phyloP scores from a whole-genome alignment of 2,329 filamentous ascomycete species.

The Aureobasidium sp. region DNA sequence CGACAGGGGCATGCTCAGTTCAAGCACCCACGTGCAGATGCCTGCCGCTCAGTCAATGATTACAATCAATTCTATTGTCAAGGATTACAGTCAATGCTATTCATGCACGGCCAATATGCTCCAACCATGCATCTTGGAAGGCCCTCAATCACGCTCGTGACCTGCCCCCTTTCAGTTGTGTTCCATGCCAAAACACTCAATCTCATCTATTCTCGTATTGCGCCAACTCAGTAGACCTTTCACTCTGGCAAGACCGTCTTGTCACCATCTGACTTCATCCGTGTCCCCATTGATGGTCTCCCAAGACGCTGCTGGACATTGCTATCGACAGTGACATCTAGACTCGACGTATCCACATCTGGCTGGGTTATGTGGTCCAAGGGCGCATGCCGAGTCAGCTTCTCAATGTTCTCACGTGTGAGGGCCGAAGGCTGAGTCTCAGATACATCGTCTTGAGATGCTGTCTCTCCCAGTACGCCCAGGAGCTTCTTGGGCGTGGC shows the following conservation, averaged over 20 bases:
- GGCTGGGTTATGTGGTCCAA: neutral
- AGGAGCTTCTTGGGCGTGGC: slow-evolving; percentile 27
- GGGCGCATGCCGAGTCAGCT: slow-evolving; percentile 15
- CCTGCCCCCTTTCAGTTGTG: neutral
- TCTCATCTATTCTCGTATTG: neutral
- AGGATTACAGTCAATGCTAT: neutral
- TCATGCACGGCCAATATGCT: neutral
- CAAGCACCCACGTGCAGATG: neutral
- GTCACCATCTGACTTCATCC: slow-evolving; percentile 9
- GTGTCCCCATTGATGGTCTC: neutral
- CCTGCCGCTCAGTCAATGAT: neutral
- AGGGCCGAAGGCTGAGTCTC: slow-evolving; percentile 13
- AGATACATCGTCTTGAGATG: slow-evolving; percentile 6
- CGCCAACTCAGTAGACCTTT: neutral
- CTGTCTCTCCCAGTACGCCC: slow-evolving; percentile 13
- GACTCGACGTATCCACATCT: slow-evolving; percentile 9
- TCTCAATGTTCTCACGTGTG: slow-evolving; percentile 26
- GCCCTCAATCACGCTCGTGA: neutral
- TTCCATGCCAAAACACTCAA: slow-evolving; percentile 6
- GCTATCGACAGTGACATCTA: slow-evolving; percentile 11
- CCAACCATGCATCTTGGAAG: neutral
- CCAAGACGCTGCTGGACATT: neutral
- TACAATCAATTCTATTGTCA: neutral
- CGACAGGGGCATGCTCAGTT: neutral
- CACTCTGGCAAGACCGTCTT: slow-evolving; percentile 5